Base-by-base conservation (phyloP, 169 alveolate species). In the Eimeria sp. region DNA sequence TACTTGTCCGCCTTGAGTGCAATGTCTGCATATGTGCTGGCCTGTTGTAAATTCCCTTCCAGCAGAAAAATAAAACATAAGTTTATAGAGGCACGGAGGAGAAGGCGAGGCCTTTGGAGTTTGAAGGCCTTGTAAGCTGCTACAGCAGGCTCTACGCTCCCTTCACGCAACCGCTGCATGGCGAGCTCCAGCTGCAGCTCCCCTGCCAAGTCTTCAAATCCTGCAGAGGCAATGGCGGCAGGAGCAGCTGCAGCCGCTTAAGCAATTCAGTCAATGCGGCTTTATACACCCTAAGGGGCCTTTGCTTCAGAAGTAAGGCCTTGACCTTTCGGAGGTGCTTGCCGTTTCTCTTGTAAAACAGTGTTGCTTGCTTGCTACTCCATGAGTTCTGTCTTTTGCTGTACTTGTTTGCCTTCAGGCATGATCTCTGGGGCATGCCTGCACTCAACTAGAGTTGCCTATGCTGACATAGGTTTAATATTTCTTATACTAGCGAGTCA, bases 171-270 rank as follows among this genome's bases (percentile, higher is more conserved):
- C 97, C 98, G 97, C 97, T 97, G 23, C 91, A 85, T 85, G 10
- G 99, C 99, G 95, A 98, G 97, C 60, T 98, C 98, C 89, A 98
- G 98, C 96, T 98, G 99, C 40, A 99, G 97, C 97, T 99, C 99
- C 33, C 97, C 97, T 76, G 98, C 99, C 46, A 98, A 98, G 87
- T 97, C 99, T 30, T 97, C 96, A 94, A 97, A 97, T 83, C 98
- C 98, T 93, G 93, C 58, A 71, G 74, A 52, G 27, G 87, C 87
- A 77, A 64, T 43, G 23, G 40, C 87, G 2, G 25, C 64, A 76
- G 30, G n/a, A 46, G 60, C n/a, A 46, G 30, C 37, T 6, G 80
- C 80, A 4, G 80, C 49, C 30, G 49, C 71, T 23, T 62, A 4
- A 66, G 14, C 23, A 16, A 30, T 56, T 4, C 20, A 56, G 30